These are phyloP conservation scores for Akanthomyces uredinophilus DNA, from an alignment of 2,329 filamentous ascomycete genomes.

Conservation along the genomic window DNA sequence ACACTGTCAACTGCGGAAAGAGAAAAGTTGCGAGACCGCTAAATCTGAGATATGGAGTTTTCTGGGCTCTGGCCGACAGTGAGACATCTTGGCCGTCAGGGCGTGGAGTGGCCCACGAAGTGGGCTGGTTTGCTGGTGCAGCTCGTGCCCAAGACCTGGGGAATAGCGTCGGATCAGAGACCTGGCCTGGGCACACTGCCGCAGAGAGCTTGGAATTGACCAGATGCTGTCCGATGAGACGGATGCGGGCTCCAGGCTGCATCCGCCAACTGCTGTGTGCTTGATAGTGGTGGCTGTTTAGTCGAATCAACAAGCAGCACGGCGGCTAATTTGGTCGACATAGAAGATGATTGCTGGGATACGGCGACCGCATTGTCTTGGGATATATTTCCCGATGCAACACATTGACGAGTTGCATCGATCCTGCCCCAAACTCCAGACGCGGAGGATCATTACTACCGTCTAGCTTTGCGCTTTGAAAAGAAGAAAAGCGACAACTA, in stretches of 20 bases:
- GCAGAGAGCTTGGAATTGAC: neutral
- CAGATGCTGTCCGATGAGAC: neutral
- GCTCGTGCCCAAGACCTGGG: neutral
- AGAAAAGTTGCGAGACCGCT: neutral
- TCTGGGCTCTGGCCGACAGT: neutral
- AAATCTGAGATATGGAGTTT: neutral
- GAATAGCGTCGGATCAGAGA: neutral
- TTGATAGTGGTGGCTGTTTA: neutral
- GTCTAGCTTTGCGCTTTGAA: neutral
- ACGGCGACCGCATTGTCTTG: too few species aligned
- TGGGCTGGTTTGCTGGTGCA: neutral
- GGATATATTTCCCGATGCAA: too few species aligned
- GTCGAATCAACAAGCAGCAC: neutral
- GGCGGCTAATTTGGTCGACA: too few species aligned
- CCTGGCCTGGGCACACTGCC: neutral
- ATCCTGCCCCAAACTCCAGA: neutral
- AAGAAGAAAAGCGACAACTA: neutral
- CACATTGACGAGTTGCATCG: too few species aligned
- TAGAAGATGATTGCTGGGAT: too few species aligned
- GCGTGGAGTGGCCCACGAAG: neutral
- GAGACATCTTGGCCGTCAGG: neutral
- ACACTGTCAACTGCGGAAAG: constrained; percentile 3
- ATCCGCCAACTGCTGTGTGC: neutral
- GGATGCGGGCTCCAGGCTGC: neutral
- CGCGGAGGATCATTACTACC: neutral